Evolutionary conservation across 2,329 filamentous ascomycete species (phyloP), one percentile per base, ranked within the genome.

Genomic region (Neofusicoccum cordaticola): DNA sequence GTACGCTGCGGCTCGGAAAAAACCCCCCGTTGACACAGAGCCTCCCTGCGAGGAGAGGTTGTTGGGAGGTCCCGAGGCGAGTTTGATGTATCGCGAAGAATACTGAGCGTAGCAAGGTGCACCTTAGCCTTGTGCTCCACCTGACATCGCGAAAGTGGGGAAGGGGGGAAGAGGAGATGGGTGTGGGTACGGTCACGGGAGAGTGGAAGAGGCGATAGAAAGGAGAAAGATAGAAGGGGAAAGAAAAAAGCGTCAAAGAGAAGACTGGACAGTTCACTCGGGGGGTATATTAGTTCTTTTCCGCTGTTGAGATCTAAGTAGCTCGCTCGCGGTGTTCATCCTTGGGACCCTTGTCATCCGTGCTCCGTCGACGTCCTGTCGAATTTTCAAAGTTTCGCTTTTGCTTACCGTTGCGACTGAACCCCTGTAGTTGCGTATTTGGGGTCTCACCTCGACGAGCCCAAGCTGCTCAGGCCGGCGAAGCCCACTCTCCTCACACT

Each of bases 51-150:
- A 13, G 37, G 13, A 13, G 37, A 39, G 9, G 37, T 39, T 39
- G 9, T 39, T 13, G 9, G 13, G 37, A 3, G 8, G 37, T 8
- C 5, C 13, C 13, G 56, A 7, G 31, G 39, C 17, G 62, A 70
- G 27, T 31, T 82, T 76, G 71, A 75, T 82, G 41, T 83, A 71
- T 78, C 81, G 81, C 81, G 77, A 78, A 79, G 77, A 78, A 82
- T 83, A 83, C 81, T 82, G 81, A 83, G 80, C 80, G 17, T 9
- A 79, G 71, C 76, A 81, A 81, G 81, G 82, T 80, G 77, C 73
- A 71, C 74, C 79, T 81, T 76, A 78, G 81, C 80, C 70, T 79
- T 78, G 77, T 79, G 80, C 81, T 83, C 81, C 80, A 83, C 81
- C 81, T 81, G 76, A 72, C 73, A 76, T 76, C 79, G 81, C 81